Conservation (phyloP, 2,329 filamentous ascomycete genomes). For the Blumeria hordei region DNA sequence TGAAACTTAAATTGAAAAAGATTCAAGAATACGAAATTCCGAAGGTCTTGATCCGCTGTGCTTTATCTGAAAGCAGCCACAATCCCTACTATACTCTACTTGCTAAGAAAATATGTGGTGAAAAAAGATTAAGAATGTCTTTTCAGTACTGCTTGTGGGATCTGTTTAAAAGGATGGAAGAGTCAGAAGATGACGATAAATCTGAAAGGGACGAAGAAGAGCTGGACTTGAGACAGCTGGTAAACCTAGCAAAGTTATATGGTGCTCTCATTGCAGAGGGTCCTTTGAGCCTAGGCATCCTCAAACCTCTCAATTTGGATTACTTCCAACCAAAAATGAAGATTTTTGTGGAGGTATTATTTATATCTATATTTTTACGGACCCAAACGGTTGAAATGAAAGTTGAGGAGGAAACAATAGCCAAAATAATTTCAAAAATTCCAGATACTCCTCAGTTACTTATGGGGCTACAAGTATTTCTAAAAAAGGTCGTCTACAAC, state of each 20-base stretch:
- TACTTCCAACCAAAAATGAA: conserved; percentile 54
- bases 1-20: conserved; percentile 66
- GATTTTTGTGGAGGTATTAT: conserved; percentile 55
- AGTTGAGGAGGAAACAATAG: conserved; percentile 29
- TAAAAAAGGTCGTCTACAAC: conserved; percentile 49
- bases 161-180: conserved; percentile 65
- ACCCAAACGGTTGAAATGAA: conserved; percentile 19
- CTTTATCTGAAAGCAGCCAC: conserved; percentile 58
- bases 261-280: conserved; percentile 35
- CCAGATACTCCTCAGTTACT: conserved; percentile 43
- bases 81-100: conserved; percentile 89
- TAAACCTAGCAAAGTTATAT: conserved; percentile 45
- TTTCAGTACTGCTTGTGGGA: conserved; percentile 79
- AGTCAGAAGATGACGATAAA: conserved; percentile 34
- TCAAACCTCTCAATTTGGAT: conserved; percentile 54
- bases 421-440: conserved; percentile 40
- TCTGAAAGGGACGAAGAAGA: conserved; percentile 23
- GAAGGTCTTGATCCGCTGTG: conserved; percentile 68
- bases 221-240: conserved; percentile 30
- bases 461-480: conserved; percentile 53
- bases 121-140: conserved; percentile 53
- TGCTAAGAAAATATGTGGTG: conserved; percentile 51
- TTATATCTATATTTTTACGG: conserved; percentile 50
- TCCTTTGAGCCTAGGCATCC: conserved; percentile 29
- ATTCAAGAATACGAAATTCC: conserved; percentile 72